phyloP scores from a whole-genome alignment of 1,284 basidiomycete genomes.

The Irpex sp. region DNA sequence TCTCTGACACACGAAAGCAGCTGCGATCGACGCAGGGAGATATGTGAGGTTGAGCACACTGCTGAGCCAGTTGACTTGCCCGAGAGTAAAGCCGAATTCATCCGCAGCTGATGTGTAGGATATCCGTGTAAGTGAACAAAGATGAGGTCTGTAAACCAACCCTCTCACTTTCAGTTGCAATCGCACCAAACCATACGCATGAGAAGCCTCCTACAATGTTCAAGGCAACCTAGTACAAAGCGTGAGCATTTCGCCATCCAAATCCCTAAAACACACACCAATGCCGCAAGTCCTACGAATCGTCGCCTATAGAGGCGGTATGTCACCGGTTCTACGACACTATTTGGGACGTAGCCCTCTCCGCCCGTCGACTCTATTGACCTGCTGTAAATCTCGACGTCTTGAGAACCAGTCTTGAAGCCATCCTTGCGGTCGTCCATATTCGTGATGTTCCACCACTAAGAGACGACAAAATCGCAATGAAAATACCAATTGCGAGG shows the following conservation, averaged over 20 bases:
- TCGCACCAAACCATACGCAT: constrained; percentile 76
- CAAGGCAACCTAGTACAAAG: constrained; percentile 45
- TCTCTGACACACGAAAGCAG: constrained; percentile 53
- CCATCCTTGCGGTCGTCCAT: neutral
- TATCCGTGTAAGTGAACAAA: neutral
- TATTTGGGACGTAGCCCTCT: neutral
- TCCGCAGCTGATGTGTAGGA: neutral
- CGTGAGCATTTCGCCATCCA: no score
- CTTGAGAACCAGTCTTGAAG: neutral
- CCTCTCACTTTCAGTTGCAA: constrained; percentile 56
- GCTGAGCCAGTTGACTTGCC: constrained; percentile 74
- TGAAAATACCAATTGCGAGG: no score
- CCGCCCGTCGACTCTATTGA: neutral
- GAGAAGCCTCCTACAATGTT: constrained; percentile 61
- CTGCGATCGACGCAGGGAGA: constrained; percentile 53
- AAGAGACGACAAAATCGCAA: no score
- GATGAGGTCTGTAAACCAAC: neutral
- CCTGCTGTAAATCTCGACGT: neutral
- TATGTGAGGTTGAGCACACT: constrained; percentile 62
- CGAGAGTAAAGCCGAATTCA: constrained; percentile 58
- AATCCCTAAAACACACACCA: constrained; percentile 39
- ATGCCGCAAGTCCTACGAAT: constrained; percentile 58
- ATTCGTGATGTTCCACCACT: no score
- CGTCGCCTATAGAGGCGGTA: constrained; percentile 67
- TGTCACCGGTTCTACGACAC: neutral